Base-by-base conservation (phyloP, 1,284 basidiomycete species). In the Peniophora sp. region DNA sequence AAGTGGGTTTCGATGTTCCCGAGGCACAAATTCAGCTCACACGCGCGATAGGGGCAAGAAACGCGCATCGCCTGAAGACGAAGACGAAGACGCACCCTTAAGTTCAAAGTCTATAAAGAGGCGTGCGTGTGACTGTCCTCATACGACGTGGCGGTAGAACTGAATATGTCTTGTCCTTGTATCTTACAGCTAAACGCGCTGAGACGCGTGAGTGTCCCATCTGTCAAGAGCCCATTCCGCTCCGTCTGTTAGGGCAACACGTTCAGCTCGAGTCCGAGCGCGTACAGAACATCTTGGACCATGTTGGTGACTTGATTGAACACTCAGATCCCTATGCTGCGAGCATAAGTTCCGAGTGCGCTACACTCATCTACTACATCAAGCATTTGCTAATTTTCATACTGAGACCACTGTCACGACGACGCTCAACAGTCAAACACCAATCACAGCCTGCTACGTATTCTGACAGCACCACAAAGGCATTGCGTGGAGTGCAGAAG, bases 121-220 rank as follows among this genome's bases (percentile, higher is more conserved):
- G 27, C 27, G 27, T 32, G 27, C 27, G 27, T 32, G 27, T 32
- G 27, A 6, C 27, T 32, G 27, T 32, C 12, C 27, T 5, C 5
- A 12, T 32, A 12, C n/a, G n/a, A n/a, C 12, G 27, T 32, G 27
- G 27, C 27, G 27, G 6, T 5, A 32, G 27, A 32, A 12, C 12
- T 32, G 27, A 32, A 32, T 12, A 12, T 12, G 27, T 32, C 27
- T 32, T 32, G n/a, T 32, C 27, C 6, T 6, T 32, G 23, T 23
- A 10, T 20, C 9, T 20, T 17, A 12, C 14, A 85, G 83, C 73
- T 3, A 87, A 81, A 66, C 78, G 81, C 43, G 86, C 83, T 12
- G 85, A 88, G 61, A 88, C 83, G 2, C 72, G 80, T 52, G 69
- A 70, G 51, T 90, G 87, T 60, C 88, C 87, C 1, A 76, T 84